Base-by-base conservation (phyloP, 768 basidiomycete species). In the Trametes cubensis region DNA sequence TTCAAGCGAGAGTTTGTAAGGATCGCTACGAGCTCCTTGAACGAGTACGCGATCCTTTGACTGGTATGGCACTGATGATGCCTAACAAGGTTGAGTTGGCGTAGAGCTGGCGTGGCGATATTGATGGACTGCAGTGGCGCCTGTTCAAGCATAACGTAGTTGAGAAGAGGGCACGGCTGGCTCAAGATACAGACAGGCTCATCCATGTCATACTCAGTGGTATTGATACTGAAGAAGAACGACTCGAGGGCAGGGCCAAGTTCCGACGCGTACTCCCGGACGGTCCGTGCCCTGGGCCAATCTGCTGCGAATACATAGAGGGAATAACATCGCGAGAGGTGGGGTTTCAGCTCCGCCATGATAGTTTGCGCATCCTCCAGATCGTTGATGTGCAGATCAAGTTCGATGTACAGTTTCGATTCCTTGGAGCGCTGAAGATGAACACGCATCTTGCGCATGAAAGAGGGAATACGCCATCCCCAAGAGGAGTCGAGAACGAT, bases 261-360 rank as follows among this genome's bases (percentile, higher is more conserved):
- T 46, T 63, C 66, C 17, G 56, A 40, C 5, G 63, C 58, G 45
- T 66, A 61, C 26, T 67, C 63, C 30, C 66, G 69, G 30, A 73
- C 67, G 21, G 67, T 53, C 34, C 63, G 66, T 69, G 74, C 70
- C 39, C 53, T 38, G 54, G 67, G 61, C 71, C 73, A 73, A 42
- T 72, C 69, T 1, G 66, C 67, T 4, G 68, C 69, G 6, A 68
- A 72, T 30, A 74, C 61, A 26, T 67, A 64, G 60, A 74, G 72
- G 14, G 66, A 70, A 63, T 71, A 74, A 60, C 73, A 74, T 17
- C 72, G 68, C 3, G 63, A 58, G 20, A 74, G 67, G 47, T 74
- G 72, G 5, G 73, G 71, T 44, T 67, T 60, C 34, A 74, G 61
- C 25, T 64, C 67, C 6, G 59, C 40, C 65, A 74, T 67, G 53